Evolutionary conservation across 2,329 filamentous ascomycete species (phyloP).

Genomic region (Huntiella moniliformis): DNA sequence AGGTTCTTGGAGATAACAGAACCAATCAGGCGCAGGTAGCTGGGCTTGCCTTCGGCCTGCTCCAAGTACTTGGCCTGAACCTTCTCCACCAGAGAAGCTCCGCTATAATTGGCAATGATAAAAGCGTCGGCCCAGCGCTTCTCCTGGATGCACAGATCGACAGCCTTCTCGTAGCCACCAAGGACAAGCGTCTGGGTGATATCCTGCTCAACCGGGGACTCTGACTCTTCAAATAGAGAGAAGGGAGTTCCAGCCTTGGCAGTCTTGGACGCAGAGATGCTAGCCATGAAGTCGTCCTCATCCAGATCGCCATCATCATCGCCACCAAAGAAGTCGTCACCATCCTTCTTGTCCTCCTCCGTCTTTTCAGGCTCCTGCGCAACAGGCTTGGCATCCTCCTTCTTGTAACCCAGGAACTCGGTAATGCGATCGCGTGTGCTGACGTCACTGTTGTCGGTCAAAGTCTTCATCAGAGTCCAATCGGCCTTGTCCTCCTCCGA

Average conservation of each 20-base stretch:
- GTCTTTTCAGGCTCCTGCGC: constrained; percentile 18
- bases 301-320: constrained; percentile 43
- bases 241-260: constrained; percentile 91
- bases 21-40: constrained; percentile 75
- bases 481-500: constrained; percentile 87
- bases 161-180: constrained; percentile 75
- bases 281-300: constrained; percentile 70
- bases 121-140: constrained; percentile 89
- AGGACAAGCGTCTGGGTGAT: constrained; percentile 80
- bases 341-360: constrained; percentile 34
- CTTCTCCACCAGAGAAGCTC: constrained; percentile 82
- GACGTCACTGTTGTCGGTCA: constrained; percentile 42
- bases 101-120: constrained; percentile 92
- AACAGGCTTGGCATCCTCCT: constrained; percentile 21
- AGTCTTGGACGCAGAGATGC: constrained; percentile 71
- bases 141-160: constrained; percentile 74
- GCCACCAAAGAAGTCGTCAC: constrained; percentile 54
- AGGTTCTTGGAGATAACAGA: constrained; percentile 93
- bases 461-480: constrained; percentile 83
- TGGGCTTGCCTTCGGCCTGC: constrained; percentile 63
- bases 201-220: constrained; percentile 63
- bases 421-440: constrained; percentile 75
- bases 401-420: constrained; percentile 74
- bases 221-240: constrained; percentile 67
- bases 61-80: constrained; percentile 82